Evolutionary conservation across 2,329 filamentous ascomycete genomes (phyloP).

Genomic region (Microcera coccophila): DNA sequence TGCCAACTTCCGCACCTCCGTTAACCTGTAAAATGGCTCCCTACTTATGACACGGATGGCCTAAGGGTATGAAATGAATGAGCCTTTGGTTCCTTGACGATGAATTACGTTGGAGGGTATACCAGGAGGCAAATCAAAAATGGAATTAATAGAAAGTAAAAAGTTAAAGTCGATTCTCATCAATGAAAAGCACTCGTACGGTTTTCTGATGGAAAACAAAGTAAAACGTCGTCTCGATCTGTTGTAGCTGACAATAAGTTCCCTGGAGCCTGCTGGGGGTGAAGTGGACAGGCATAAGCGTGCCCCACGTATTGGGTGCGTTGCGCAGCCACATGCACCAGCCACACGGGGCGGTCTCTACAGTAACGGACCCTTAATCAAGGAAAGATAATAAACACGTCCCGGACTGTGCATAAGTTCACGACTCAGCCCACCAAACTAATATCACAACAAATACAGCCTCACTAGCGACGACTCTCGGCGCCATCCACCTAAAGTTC

Average conservation of each 20-base stretch:
- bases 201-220: not conserved
- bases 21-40: conserved; percentile 69
- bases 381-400: conserved; percentile 19
- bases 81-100: conserved; percentile 20
- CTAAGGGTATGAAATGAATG: conserved; percentile 20
- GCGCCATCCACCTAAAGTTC: conserved; percentile 2
- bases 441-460: conserved; percentile 5
- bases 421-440: conserved; percentile 5
- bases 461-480: conserved; percentile 7
- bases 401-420: conserved; percentile 4
- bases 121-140: conserved; percentile 22
- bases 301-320: too few relatives aligned
- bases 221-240: too few relatives aligned
- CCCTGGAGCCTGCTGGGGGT: too few relatives aligned
- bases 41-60: conserved; percentile 5
- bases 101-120: conserved; percentile 22
- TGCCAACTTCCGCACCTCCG: conserved; percentile 82
- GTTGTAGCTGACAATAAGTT: too few relatives aligned
- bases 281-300: too few relatives aligned
- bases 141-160: conserved; percentile 27
- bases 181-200: conserved; percentile 10
- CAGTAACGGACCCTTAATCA: conserved; percentile 15
- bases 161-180: conserved; percentile 23
- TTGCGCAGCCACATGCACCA: too few relatives aligned
- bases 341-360: conserved; percentile 24